phyloP scores from a whole-genome alignment of 2,329 filamentous ascomycete genomes.

The Arthrobotrys musiformis region DNA sequence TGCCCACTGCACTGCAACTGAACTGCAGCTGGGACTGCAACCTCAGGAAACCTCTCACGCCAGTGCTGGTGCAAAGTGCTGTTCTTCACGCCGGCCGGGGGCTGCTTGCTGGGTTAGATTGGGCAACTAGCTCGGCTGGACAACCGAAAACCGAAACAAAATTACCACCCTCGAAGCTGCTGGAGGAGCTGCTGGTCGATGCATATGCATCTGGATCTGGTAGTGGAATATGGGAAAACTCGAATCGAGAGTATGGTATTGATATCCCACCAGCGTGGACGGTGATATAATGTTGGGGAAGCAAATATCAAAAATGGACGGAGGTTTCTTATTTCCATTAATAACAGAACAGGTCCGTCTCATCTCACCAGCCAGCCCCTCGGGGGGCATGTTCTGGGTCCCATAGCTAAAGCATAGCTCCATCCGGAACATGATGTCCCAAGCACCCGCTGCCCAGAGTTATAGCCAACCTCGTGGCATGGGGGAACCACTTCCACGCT shows the following conservation, averaged over 20 bases:
- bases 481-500: constrained; percentile 5
- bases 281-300: neutral
- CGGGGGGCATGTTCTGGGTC: too few species aligned
- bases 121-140: constrained; percentile 27
- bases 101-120: neutral
- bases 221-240: neutral
- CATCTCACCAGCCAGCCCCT: neutral
- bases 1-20: too few species aligned
- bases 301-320: neutral
- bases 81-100: constrained; percentile 3
- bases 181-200: constrained; percentile 5
- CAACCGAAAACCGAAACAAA: constrained; percentile 35
- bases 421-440: constrained; percentile 11
- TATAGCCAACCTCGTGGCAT: neutral
- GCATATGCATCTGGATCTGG: too few species aligned
- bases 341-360: neutral
- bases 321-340: neutral
- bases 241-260: neutral
- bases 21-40: neutral
- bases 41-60: constrained; percentile 24
- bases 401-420: neutral
- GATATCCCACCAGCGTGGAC: neutral
- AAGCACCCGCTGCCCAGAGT: neutral
- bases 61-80: neutral
- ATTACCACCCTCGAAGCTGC: constrained; percentile 6